These are phyloP conservation scores for Rhodotorula graminis DNA, from an alignment of 768 basidiomycete species.

Conservation along the genomic window DNA sequence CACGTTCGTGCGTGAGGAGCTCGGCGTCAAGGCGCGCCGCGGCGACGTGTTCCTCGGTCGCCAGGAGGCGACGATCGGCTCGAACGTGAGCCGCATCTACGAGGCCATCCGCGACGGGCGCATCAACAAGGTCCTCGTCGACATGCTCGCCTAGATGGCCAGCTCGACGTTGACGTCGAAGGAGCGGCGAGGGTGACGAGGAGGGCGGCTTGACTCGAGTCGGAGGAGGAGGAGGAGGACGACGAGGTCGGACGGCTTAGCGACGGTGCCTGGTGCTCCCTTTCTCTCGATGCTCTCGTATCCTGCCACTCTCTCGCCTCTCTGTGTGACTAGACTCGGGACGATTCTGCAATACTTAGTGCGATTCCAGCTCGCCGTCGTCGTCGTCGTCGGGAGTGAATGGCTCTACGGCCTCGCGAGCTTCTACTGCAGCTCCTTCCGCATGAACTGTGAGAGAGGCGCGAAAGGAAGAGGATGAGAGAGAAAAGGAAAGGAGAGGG, in stretches of 20 bases:
- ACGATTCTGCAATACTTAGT: no score
- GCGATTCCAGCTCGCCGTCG: no score
- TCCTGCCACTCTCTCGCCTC: no score
- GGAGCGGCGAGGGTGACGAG: no score
- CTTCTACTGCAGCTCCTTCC: background rate
- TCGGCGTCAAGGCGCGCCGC: constrained; percentile 67
- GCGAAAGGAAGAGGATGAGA: background rate
- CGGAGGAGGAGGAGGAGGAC: no score
- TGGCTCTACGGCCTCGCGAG: no score
- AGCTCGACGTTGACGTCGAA: no score
- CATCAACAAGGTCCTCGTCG: constrained; percentile 25
- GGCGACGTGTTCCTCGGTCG: constrained; percentile 52
- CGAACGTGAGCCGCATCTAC: constrained; percentile 65
- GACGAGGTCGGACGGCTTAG: no score
- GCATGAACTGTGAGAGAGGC: background rate
- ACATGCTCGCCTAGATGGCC: constrained; percentile 6
- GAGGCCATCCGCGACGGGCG: constrained; percentile 50
- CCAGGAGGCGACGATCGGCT: constrained; percentile 56
- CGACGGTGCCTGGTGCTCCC: no score
- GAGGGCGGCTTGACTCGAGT: background rate
- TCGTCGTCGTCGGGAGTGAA: no score
- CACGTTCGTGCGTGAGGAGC: constrained; percentile 64
- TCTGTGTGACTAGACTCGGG: no score
- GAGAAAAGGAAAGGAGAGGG: no score
- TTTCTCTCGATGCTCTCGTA: background rate